phyloP scores from a whole-genome alignment of 768 basidiomycete species.

The Pisolithus marmoratus region DNA sequence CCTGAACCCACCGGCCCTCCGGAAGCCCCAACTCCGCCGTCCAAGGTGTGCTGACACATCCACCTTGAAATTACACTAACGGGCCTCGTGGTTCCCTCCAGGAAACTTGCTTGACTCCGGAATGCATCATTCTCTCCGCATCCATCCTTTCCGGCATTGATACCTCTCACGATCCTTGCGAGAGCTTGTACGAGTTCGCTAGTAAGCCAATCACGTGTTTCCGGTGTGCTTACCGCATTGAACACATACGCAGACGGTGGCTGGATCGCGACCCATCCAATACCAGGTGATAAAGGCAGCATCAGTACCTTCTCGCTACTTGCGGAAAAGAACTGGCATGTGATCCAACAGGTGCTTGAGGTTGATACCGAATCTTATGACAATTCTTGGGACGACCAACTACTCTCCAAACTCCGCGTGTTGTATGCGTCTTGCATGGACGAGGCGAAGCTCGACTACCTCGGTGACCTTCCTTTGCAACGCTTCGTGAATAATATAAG shows the following conservation, averaged over 20 bases:
- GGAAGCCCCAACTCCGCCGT: conserved; percentile 56
- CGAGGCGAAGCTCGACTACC: conserved; percentile 66
- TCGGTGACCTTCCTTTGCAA: conserved; percentile 67
- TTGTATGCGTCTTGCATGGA: conserved; percentile 82
- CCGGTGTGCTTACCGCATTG: conserved; percentile 1
- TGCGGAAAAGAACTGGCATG: conserved; percentile 67
- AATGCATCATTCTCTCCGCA: conserved; percentile 81
- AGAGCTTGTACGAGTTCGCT: conserved; percentile 90
- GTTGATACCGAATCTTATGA: conserved; percentile 32
- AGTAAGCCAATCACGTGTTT: conserved; percentile 48
- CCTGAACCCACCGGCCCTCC: conserved; percentile 36
- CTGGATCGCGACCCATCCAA: conserved; percentile 76
- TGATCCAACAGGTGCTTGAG: conserved; percentile 70
- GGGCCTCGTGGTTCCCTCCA: conserved; percentile 21
- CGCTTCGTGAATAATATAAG: conserved; percentile 59
- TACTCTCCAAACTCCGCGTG: conserved; percentile 59
- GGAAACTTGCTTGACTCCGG: conserved; percentile 66
- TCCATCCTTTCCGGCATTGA: conserved; percentile 79
- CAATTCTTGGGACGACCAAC: conserved; percentile 42
- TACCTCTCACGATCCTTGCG: conserved; percentile 82
- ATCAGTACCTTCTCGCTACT: conserved; percentile 71
- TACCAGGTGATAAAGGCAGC: conserved; percentile 79
- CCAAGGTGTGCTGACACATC: conserved; percentile 35
- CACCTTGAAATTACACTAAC: conserved; percentile 2
- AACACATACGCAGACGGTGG: conserved; percentile 58